phyloP scores from a whole-genome alignment of 345 rosid genomes.

The Linum lewisii region DNA sequence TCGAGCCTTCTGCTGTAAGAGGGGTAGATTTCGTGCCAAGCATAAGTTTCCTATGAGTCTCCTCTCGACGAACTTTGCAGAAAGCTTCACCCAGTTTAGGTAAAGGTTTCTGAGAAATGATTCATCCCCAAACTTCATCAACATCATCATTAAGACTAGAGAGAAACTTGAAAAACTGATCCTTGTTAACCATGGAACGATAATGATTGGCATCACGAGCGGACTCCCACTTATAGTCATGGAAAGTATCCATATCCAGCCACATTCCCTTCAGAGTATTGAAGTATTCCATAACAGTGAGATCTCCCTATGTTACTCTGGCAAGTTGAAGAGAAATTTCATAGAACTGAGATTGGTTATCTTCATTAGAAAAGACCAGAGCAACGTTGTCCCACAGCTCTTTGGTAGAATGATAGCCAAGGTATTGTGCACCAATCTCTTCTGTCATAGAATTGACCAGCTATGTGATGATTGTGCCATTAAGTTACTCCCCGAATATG shows the following conservation, averaged over 20 bases:
- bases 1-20: neutral
- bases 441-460: too few species aligned
- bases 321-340: too few species aligned
- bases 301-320: too few species aligned
- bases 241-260: neutral
- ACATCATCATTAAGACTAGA: neutral
- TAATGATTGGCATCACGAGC: neutral
- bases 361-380: too few species aligned
- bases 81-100: neutral
- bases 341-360: too few species aligned
- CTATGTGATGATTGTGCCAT: too few species aligned
- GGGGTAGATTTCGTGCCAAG: neutral
- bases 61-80: slow-evolving; percentile 1
- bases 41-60: slow-evolving; percentile 1
- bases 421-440: too few species aligned
- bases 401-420: too few species aligned
- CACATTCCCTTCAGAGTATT: neutral
- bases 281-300: neutral
- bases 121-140: too few species aligned
- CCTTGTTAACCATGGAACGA: neutral
- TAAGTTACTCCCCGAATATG: too few species aligned
- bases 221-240: neutral
- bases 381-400: too few species aligned
- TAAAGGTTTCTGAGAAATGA: neutral
- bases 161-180: neutral